phyloP scores from a whole-genome alignment of 345 rosid species.

The Firmiana major region DNA sequence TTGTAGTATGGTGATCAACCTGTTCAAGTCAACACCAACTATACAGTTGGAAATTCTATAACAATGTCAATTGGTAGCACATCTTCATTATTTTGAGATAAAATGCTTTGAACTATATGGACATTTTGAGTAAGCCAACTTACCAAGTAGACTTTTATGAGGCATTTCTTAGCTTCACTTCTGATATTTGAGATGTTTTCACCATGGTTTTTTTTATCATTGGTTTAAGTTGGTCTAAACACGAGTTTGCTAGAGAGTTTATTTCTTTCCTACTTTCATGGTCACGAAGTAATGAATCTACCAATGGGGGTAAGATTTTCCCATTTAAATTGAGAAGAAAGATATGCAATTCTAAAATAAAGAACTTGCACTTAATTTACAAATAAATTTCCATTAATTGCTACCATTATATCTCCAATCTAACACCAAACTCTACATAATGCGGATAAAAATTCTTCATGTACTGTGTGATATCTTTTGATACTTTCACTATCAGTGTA shows the following conservation, averaged over 20 bases:
- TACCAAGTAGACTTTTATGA: slow-evolving; percentile 77
- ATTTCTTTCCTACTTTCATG: slow-evolving; percentile 47
- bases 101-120: not conserved
- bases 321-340: not conserved
- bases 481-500: slow-evolving; percentile 43
- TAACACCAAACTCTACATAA: slow-evolving; percentile 41
- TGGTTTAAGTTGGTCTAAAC: slow-evolving; percentile 49
- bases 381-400: slow-evolving; percentile 51
- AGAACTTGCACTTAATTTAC: not conserved
- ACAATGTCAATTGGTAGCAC: not conserved
- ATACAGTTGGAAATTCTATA: not conserved
- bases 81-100: not conserved
- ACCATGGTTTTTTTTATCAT: slow-evolving; percentile 61
- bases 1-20: slow-evolving; percentile 53
- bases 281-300: slow-evolving; percentile 61
- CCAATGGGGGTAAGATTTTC: not conserved
- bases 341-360: not conserved
- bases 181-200: slow-evolving; percentile 48
- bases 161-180: slow-evolving; percentile 62
- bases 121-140: not conserved
- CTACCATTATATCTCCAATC: slow-evolving; percentile 34
- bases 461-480: slow-evolving; percentile 28
- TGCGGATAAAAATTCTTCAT: slow-evolving; percentile 43
- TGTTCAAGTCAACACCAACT: slow-evolving; percentile 17
- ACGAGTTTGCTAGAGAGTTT: slow-evolving; percentile 37